These are phyloP conservation scores for Edaphochlamys debaryana DNA, from an alignment of 139 green algal genomes.

Conservation along the genomic window DNA sequence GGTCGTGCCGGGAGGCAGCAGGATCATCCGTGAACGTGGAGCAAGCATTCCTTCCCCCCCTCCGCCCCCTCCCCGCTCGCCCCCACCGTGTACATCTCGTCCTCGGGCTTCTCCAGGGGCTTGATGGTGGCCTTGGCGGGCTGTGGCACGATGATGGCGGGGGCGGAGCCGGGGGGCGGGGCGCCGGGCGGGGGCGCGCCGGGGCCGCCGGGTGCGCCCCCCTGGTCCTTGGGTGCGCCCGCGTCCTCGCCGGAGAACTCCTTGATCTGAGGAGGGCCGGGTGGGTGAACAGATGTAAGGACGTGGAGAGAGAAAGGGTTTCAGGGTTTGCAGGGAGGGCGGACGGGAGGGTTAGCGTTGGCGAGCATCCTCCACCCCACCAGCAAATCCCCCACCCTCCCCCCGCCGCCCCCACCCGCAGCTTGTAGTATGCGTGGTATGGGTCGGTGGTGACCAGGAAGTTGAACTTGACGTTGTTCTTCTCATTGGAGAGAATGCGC, in stretches of 20 bases:
- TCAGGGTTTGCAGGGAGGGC: too few relatives aligned
- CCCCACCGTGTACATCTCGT: conserved; percentile 89
- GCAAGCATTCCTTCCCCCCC: not conserved
- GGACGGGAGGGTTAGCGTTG: too few relatives aligned
- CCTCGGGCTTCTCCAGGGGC: conserved; percentile 83
- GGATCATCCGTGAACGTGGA: too few relatives aligned
- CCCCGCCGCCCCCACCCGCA: too few relatives aligned
- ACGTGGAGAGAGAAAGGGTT: too few relatives aligned
- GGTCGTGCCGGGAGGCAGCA: too few relatives aligned
- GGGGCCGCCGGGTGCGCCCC: too few relatives aligned
- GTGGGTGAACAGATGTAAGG: too few relatives aligned
- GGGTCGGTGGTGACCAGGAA: conserved; percentile 90
- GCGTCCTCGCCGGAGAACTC: conserved; percentile 61
- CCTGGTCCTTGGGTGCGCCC: conserved; percentile 15
- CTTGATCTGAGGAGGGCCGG: conserved; percentile 58
- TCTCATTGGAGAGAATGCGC: conserved; percentile 91
- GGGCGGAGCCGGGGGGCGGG: not conserved
- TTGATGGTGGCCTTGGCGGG: conserved; percentile 53
- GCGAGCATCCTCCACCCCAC: too few relatives aligned
- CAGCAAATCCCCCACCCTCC: too few relatives aligned
- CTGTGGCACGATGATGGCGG: conserved; percentile 8
- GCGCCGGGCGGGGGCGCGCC: too few relatives aligned
- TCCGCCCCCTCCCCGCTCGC: not conserved
- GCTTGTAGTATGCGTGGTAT: conserved; percentile 96
- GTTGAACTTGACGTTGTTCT: conserved; percentile 97